Evolutionary conservation across 805 yeast genomes (phyloP).

Genomic region (Candida xyloterini): DNA sequence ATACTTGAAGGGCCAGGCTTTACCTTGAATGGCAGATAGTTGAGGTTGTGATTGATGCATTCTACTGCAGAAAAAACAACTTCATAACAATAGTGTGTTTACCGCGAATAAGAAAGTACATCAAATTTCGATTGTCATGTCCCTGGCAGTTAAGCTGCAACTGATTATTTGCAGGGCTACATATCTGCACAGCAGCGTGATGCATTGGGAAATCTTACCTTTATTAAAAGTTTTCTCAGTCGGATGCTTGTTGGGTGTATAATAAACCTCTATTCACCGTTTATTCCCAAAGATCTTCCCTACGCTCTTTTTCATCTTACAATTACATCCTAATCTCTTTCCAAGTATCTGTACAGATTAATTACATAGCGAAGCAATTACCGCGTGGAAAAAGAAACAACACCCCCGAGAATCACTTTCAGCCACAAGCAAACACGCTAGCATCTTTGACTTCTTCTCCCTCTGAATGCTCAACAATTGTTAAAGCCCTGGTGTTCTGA

Average conservation of each 20-base stretch:
- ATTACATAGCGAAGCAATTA: too few species aligned
- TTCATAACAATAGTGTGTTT: neutral
- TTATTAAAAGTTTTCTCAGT: neutral
- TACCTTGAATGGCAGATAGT: neutral
- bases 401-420: neutral
- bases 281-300: neutral
- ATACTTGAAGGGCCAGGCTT: neutral
- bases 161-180: neutral
- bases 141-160: slow-evolving; percentile 5
- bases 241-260: slow-evolving; percentile 2
- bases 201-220: neutral
- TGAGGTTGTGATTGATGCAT: neutral
- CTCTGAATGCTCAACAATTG: too few species aligned
- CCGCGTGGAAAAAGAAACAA: too few species aligned
- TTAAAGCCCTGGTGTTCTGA: neutral
- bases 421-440: neutral
- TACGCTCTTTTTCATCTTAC: neutral
- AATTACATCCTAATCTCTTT: too few species aligned
- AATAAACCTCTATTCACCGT: neutral
- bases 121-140: neutral
- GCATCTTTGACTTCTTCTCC: neutral
- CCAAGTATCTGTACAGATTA: too few species aligned
- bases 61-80: neutral
- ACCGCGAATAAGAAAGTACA: neutral
- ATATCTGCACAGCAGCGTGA: neutral